Percentiles rank a stretch among this genome's conserved stretches.
Conservation (phyloP, 768 basidiomycete genomes). For the Pisolithus marmoratus region DNA sequence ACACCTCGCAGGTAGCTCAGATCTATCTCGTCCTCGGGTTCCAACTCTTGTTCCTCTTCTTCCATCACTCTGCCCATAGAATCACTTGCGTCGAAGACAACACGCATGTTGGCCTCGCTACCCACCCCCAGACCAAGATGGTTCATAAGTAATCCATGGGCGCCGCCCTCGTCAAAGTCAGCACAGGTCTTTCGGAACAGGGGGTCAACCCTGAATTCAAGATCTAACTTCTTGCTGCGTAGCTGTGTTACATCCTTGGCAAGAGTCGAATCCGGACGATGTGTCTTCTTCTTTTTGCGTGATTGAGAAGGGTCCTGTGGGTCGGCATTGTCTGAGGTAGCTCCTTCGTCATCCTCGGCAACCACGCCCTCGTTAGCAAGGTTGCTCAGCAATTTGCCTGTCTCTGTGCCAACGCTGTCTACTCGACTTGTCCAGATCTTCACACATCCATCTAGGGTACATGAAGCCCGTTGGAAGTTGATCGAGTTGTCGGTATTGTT, state of each 20-base stretch:
- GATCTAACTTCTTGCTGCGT: conserved; percentile 86
- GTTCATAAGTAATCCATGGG: conserved; percentile 94
- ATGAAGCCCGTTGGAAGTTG: conserved; percentile 98
- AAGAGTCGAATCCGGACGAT: conserved; percentile 77
- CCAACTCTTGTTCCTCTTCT: conserved; percentile 59
- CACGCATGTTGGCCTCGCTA: conserved; percentile 74
- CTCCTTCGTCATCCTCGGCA: conserved; percentile 53
- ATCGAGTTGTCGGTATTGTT: conserved; percentile 94
- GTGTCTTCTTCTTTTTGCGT: conserved; percentile 56
- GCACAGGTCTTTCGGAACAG: conserved; percentile 97
- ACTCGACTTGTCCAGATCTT: conserved; percentile 99
- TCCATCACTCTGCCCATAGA: conserved; percentile 74
- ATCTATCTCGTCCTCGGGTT: conserved; percentile 66
- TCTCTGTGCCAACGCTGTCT: conserved; percentile 94
- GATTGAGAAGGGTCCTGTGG: conserved; percentile 57
- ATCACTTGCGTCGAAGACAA: conserved; percentile 96
- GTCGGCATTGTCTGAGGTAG: conserved; percentile 55
- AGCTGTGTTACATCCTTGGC: conserved; percentile 80
- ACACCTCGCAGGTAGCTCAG: conserved; percentile 56
- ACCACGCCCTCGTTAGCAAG: conserved; percentile 62
- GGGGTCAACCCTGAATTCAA: conserved; percentile 95
- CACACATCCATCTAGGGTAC: conserved; percentile 96
- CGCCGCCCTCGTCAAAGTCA: conserved; percentile 98
- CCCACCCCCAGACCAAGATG: conserved; percentile 78
- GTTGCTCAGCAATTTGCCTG: conserved; percentile 90